phyloP scores from a whole-genome alignment of 78 protist species.

The Dictyostelium firmibasis region DNA sequence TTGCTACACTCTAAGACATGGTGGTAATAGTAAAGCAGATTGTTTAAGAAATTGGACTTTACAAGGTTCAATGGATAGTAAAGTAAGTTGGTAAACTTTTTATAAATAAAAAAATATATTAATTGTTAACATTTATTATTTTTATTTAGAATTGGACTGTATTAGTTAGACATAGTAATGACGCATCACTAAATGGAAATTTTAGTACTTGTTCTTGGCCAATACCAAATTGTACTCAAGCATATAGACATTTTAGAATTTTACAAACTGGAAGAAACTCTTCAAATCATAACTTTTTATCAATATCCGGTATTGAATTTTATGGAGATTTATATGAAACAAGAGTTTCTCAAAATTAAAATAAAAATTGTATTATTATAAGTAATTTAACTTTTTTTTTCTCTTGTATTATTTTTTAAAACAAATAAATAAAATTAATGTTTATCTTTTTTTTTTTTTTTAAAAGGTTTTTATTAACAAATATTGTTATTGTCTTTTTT shows the following conservation, averaged over 20 bases:
- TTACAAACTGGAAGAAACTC: conserved; percentile 86
- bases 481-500: too few species aligned
- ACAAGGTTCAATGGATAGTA: conserved; percentile 84
- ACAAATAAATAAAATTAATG: not conserved
- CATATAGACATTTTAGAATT: conserved; percentile 82
- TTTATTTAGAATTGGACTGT: conserved; percentile 64
- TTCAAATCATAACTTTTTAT: conserved; percentile 82
- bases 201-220: conserved; percentile 82
- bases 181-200: conserved; percentile 79
- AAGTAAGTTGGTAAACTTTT: not conserved
- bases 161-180: conserved; percentile 80
- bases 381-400: not conserved
- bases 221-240: conserved; percentile 69
- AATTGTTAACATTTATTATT: not conserved
- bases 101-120: not conserved
- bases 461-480: too few species aligned
- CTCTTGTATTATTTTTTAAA: not conserved
- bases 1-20: conserved; percentile 79
- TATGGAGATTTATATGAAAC: conserved; percentile 86
- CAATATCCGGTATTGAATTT: conserved; percentile 83
- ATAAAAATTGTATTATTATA: not conserved
- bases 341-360: not conserved
- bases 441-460: not conserved
- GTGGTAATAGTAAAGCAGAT: conserved; percentile 86
- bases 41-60: conserved; percentile 84